Evolutionary conservation across 1,284 basidiomycete species (phyloP).

Genomic region (Ustilago cynodontis): DNA sequence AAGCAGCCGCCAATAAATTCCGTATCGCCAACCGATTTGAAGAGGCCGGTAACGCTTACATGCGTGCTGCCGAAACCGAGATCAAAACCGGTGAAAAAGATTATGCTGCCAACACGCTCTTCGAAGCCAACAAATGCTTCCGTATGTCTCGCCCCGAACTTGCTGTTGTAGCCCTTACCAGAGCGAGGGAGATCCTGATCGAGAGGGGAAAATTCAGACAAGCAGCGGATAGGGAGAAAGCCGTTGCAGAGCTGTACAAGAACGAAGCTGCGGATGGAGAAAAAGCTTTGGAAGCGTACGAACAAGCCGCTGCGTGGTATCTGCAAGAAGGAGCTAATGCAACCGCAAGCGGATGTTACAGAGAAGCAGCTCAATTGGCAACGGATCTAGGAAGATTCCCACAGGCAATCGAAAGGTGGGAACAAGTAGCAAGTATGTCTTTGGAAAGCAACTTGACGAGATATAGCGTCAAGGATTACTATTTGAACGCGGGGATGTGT

Average conservation of each 20-base stretch:
- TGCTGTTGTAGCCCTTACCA: constrained; percentile 87
- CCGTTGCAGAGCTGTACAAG: constrained; percentile 89
- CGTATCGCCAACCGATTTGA: constrained; percentile 93
- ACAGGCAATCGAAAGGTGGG: constrained; percentile 87
- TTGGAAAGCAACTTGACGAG: constrained; percentile 88
- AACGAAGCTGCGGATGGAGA: constrained; percentile 79
- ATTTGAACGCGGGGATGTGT: constrained; percentile 88
- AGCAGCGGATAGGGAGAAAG: constrained; percentile 92
- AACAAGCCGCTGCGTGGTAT: constrained; percentile 97
- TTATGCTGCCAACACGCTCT: constrained; percentile 69
- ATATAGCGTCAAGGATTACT: constrained; percentile 98
- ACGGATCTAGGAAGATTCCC: constrained; percentile 88
- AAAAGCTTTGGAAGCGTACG: constrained; percentile 89
- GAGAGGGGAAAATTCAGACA: constrained; percentile 91
- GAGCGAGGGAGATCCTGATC: constrained; percentile 86
- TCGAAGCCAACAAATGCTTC: constrained; percentile 69
- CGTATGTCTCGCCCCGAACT: constrained; percentile 71
- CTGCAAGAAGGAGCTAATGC: constrained; percentile 94
- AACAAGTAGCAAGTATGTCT: constrained; percentile 88
- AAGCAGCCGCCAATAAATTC: constrained; percentile 93
- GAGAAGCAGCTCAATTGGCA: constrained; percentile 94
- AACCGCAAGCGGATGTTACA: constrained; percentile 94
- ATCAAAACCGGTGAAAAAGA: constrained; percentile 66
- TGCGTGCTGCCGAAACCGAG: constrained; percentile 67
- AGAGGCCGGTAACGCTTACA: constrained; percentile 80